Evolutionary conservation across 139 green algal genomes (phyloP).

Genomic region (Picochlorum sp.): DNA sequence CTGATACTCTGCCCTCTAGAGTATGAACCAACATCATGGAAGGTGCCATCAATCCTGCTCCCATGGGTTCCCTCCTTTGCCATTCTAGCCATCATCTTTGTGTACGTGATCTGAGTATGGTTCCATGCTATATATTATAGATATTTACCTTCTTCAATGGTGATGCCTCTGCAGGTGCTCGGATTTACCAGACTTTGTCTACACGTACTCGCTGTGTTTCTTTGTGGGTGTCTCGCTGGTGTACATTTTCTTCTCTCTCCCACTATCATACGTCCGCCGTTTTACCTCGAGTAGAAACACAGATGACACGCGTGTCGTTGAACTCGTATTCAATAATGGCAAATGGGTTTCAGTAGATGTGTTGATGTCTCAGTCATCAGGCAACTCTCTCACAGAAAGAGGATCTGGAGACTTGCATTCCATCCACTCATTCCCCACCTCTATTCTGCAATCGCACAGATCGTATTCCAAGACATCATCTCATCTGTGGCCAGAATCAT

Average conservation of each 20-base stretch:
- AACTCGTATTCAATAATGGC: conserved; percentile 11
- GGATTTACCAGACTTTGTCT: not conserved
- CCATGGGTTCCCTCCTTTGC: conserved; percentile 28
- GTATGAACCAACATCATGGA: conserved; percentile 14
- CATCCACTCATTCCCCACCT: not conserved
- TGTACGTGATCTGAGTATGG: not conserved
- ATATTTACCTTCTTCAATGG: not conserved
- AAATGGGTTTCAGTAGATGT: conserved; percentile 9
- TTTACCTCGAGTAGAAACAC: conserved; percentile 1
- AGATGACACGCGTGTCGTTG: conserved; percentile 21
- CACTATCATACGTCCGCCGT: conserved; percentile 30
- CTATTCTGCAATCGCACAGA: too few species aligned
- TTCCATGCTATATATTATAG: not conserved
- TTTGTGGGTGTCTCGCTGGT: not conserved
- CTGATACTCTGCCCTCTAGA: conserved; percentile 17
- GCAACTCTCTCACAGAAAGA: not conserved
- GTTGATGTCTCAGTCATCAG: not conserved
- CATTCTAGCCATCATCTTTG: conserved; percentile 22
- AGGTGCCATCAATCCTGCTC: conserved; percentile 16
- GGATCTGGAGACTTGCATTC: not conserved
- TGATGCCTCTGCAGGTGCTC: not conserved
- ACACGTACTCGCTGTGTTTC: not conserved
- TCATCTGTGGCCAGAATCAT: too few species aligned
- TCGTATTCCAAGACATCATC: too few species aligned
- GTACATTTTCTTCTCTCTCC: conserved; percentile 30